phyloP scores from a whole-genome alignment of 1,284 basidiomycete genomes.

The Entoloma clypeatum region DNA sequence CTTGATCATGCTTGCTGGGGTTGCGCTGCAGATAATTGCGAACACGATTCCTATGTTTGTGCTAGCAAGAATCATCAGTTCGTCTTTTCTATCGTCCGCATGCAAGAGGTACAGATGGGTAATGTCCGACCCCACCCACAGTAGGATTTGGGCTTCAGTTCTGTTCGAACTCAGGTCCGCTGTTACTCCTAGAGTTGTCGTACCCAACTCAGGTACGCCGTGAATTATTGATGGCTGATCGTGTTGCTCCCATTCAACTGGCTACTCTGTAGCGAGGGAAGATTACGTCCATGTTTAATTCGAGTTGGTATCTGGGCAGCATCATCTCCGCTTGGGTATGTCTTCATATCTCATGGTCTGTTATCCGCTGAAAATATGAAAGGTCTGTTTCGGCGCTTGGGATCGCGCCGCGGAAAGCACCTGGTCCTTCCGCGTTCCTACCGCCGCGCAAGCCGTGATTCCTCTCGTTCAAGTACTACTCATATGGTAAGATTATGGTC shows the following conservation, averaged over 20 bases:
- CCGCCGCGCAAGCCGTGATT: slow-evolving; percentile 61
- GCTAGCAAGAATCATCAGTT: slow-evolving; percentile 53
- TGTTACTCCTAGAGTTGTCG: slow-evolving; percentile 66
- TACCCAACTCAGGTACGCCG: slow-evolving; percentile 62
- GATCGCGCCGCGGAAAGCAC: slow-evolving; percentile 39
- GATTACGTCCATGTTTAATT: slow-evolving; percentile 58
- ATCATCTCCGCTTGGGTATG: slow-evolving; percentile 54
- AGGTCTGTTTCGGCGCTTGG: slow-evolving; percentile 55
- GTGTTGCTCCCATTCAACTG: slow-evolving; percentile 2
- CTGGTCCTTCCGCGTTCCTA: slow-evolving; percentile 70
- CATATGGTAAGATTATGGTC: slow-evolving; percentile 39
- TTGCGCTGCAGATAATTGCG: slow-evolving; percentile 51
- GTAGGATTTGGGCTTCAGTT: slow-evolving; percentile 66
- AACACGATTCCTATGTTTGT: slow-evolving; percentile 51
- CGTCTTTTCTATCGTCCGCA: slow-evolving; percentile 19
- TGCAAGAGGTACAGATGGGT: no score
- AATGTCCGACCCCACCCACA: no score
- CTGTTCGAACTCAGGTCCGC: slow-evolving; percentile 56
- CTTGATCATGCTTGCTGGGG: slow-evolving; percentile 56
- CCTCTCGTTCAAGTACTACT: slow-evolving; percentile 57
- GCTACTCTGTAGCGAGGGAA: slow-evolving; percentile 45
- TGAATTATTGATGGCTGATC: not conserved
- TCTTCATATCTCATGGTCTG: slow-evolving; percentile 5
- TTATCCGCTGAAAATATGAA: not conserved
- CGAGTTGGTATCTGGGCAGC: slow-evolving; percentile 63